phyloP scores from a whole-genome alignment of 331 rosid species.

The Arachis monticola region DNA sequence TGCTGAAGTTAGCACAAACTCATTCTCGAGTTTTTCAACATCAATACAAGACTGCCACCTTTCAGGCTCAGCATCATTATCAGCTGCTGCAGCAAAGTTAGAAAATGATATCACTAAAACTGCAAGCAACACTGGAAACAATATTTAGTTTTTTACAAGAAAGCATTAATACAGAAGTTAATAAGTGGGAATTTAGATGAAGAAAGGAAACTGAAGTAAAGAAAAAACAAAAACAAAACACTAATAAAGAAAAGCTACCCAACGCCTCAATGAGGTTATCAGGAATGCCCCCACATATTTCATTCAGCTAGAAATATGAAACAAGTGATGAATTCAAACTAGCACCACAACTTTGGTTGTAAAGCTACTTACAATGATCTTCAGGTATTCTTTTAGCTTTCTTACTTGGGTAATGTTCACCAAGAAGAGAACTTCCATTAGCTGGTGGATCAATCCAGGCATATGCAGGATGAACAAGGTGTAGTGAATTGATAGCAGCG shows the following conservation, averaged over 20 bases:
- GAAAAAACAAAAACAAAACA: constrained; percentile 2
- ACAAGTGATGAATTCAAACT: constrained; percentile 29
- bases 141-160: constrained; percentile 8
- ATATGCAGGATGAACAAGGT: constrained; percentile 87
- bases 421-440: constrained; percentile 55
- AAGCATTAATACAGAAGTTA: constrained; percentile 8
- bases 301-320: constrained; percentile 32
- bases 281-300: constrained; percentile 10
- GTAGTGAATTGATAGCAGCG: constrained; percentile 82
- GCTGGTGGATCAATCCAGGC: constrained; percentile 80
- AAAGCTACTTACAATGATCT: constrained; percentile 62
- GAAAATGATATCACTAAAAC: constrained; percentile 31
- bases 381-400: constrained; percentile 66
- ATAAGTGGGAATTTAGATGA: neutral
- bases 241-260: constrained; percentile 2
- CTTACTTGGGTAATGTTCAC: constrained; percentile 71
- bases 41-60: constrained; percentile 55
- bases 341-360: constrained; percentile 23
- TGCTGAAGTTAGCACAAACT: constrained; percentile 83
- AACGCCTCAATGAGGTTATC: neutral
- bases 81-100: constrained; percentile 47
- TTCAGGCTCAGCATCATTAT: constrained; percentile 56
- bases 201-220: neutral
- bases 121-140: constrained; percentile 33
- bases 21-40: constrained; percentile 79